Conservation (phyloP, 768 basidiomycete genomes). For the Leccinum fibrillosum region DNA sequence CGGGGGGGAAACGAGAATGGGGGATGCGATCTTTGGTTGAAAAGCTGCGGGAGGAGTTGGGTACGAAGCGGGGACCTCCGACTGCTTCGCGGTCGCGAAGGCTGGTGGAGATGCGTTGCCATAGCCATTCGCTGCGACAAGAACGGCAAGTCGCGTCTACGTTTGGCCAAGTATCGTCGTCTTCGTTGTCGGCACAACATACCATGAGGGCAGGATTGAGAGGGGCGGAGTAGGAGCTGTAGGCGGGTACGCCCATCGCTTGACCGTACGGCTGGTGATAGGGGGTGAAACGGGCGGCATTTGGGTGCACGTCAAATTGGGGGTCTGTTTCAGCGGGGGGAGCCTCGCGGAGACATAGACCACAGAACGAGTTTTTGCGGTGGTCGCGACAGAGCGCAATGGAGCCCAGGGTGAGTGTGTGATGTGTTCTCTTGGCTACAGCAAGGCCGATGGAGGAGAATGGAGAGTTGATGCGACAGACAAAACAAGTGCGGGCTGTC, state of each 20-base stretch:
- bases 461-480: slow-evolving; percentile 70
- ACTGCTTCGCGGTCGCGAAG: slow-evolving; percentile 55
- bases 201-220: slow-evolving; percentile 35
- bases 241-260: slow-evolving; percentile 21
- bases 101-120: slow-evolving; percentile 50
- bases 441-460: slow-evolving; percentile 48
- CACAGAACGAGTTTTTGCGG: slow-evolving; percentile 59
- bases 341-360: slow-evolving; percentile 65
- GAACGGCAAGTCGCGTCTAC: slow-evolving; percentile 65
- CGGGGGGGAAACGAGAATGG: slow-evolving; percentile 24
- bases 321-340: slow-evolving; percentile 42
- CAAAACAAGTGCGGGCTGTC: slow-evolving; percentile 49
- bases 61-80: slow-evolving; percentile 40
- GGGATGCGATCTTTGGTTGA: slow-evolving; percentile 13
- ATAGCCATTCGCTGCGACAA: slow-evolving; percentile 66
- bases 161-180: slow-evolving; percentile 62
- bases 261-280: slow-evolving; percentile 32
- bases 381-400: slow-evolving; percentile 64
- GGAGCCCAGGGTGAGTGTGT: slow-evolving; percentile 41
- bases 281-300: slow-evolving; percentile 28
- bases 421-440: slow-evolving; percentile 43
- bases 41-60: slow-evolving; percentile 12
- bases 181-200: slow-evolving; percentile 66
- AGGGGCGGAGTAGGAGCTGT: slow-evolving; percentile 22
- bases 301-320: slow-evolving; percentile 33